Evolutionary conservation across 768 basidiomycete genomes (phyloP), one percentile per base, ranked within the genome.

Genomic region (Gelatoporia subvermispora): DNA sequence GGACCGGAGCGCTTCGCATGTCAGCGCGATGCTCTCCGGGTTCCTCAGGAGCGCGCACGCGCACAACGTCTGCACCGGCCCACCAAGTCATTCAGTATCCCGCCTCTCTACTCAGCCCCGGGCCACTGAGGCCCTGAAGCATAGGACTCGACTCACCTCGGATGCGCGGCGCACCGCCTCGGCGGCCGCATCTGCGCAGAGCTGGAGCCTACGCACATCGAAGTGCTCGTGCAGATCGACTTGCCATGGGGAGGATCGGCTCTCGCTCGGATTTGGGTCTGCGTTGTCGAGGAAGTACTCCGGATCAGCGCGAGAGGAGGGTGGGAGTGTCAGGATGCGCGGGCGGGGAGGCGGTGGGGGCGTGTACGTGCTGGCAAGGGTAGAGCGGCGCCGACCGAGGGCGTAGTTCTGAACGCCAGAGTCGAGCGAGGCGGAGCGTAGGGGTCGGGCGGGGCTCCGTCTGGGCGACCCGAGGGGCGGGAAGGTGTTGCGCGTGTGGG

Each of bases 21-120:
- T 18, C 16, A 31, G 25, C 22, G 34, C 41, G 37, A 57, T 54
- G n/a, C 45, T 38, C 9, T 52, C 48, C 15, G 56, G 53, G n/a
- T 54, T 50, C 9, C 44, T 46, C 4, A 57, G 36, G 11, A 57
- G 46, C 25, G 48, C 47, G 18, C 56, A 57, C 4, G 56, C 51
- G 17, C 53, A 47, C 18, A 57, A 43, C 0, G 45, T 50, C 56
- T 57, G 41, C 31, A 25, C 18, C 24, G 10, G 3, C 31, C 15
- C n/a, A n/a, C 21, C 42, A 47, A 21, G 31, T 24, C 18, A n/a
- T 28, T 22, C 7, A 8, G 22, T 43, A 41, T 35, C 35, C n/a
- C 4, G 5, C 24, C 2, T 18, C 28, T 8, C 10, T 8, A 8
- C 22, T 9, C 7, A 2, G 17, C 25, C 8, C 22, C 24, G 5